Conservation (phyloP, 1,284 basidiomycete genomes). For the Ceratobasidium papillatum region DNA sequence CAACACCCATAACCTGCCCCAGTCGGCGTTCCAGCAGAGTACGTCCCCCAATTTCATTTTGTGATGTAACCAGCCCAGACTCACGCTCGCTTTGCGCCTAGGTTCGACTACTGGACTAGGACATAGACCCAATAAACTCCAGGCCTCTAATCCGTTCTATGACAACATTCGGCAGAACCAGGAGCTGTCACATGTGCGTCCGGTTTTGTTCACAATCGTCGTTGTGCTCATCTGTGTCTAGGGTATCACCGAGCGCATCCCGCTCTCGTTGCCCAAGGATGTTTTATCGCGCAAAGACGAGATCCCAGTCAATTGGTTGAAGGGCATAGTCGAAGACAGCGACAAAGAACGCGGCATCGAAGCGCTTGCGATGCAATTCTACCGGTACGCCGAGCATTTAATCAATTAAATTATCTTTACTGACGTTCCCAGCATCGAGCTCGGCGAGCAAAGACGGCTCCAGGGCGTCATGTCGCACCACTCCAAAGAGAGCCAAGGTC, state of each 20-base stretch:
- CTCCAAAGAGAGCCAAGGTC: slow-evolving; percentile 55
- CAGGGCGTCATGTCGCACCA: slow-evolving; percentile 95
- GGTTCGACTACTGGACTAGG: slow-evolving; percentile 39
- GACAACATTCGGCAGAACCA: slow-evolving; percentile 96
- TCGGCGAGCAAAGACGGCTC: slow-evolving; percentile 87
- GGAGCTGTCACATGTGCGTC: slow-evolving; percentile 68
- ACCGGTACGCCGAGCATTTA: slow-evolving; percentile 56
- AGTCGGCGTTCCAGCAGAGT: slow-evolving; percentile 42
- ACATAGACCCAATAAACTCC: slow-evolving; percentile 38
- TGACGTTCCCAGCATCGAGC: slow-evolving; percentile 73
- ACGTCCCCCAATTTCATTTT: not conserved
- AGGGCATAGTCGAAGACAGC: slow-evolving; percentile 65
- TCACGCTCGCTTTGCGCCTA: slow-evolving; percentile 21
- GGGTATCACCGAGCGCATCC: slow-evolving; percentile 83
- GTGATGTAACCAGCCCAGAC: not conserved
- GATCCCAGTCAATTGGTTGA: slow-evolving; percentile 84
- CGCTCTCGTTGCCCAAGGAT: slow-evolving; percentile 72
- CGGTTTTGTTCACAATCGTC: not conserved
- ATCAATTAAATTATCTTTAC: not conserved
- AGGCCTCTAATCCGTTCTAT: slow-evolving; percentile 85
- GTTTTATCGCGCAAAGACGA: slow-evolving; percentile 71
- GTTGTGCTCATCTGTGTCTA: slow-evolving; percentile 52
- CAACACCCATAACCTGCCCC: slow-evolving; percentile 40
- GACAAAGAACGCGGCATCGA: slow-evolving; percentile 72
- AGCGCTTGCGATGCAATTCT: slow-evolving; percentile 88